Conservation (phyloP, 2,329 filamentous ascomycete genomes). For the Scedosporium aurantiacum region DNA sequence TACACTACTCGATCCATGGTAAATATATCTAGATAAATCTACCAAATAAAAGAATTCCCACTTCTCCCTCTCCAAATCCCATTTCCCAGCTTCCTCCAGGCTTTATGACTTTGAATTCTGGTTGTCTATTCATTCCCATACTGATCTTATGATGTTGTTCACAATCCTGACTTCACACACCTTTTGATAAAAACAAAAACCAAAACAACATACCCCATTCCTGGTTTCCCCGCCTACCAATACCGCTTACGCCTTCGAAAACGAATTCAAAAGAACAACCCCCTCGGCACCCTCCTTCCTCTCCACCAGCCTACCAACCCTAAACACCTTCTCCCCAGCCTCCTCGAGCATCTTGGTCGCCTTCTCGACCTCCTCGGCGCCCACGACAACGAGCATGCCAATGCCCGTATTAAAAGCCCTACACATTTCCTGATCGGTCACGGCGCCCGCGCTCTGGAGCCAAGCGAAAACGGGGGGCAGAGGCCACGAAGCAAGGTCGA, state of each 20-base stretch:
- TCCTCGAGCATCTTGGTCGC: conserved; percentile 50
- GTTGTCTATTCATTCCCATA: no score
- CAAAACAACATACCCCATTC: no score
- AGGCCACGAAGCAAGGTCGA: conserved; percentile 67
- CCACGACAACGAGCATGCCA: conserved; percentile 85
- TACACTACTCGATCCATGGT: no score
- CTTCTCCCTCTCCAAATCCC: no score
- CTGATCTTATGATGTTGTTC: no score
- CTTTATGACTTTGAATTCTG: no score
- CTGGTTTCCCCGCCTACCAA: no score
- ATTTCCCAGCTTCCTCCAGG: no score
- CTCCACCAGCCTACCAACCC: conserved; percentile 59
- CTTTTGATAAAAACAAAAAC: no score
- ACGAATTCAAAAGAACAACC: conserved; percentile 32
- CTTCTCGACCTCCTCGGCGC: conserved; percentile 47
- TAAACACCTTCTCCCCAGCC: conserved; percentile 66
- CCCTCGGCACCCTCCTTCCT: conserved; percentile 30
- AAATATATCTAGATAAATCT: no score
- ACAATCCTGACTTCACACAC: no score
- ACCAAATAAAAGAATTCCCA: no score
- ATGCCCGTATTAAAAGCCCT: conserved; percentile 91
- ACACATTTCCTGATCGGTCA: conserved; percentile 70
- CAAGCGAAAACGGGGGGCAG: conserved; percentile 74
- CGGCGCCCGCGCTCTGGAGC: conserved; percentile 64
- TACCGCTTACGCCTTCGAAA: neutral